Evolutionary conservation across 1,139 yeast genomes (phyloP), one percentile per base, ranked within the genome.

Genomic region (Kurtzmaniella natalensis): DNA sequence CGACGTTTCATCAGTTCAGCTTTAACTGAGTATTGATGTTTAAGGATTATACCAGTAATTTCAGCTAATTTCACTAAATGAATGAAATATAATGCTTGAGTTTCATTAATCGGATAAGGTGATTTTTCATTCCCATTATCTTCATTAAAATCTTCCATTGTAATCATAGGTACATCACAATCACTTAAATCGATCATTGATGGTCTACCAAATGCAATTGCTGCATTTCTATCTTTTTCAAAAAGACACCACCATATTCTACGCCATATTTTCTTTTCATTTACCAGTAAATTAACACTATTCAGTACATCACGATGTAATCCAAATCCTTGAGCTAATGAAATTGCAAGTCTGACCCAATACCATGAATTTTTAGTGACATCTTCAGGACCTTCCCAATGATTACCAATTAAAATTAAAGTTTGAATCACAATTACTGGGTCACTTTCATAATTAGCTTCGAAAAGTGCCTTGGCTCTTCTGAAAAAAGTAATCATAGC

Each of bases 161-260:
- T 70, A 19, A 85, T 56, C 88, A 82, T 81, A 8, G 83, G 81
- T 14, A 82, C 88, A 48, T 82, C 92, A 46, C 87, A 80, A 50
- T 84, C 94, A 36, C 78, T 83, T 41, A 83, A 64, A 47, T 80
- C 81, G 36, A 85, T 80, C 42, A 73, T 67, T 8, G 75, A 64
- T 0, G 94, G 94, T 42, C 92, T 65, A 11, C 94, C 92, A 56
- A 81, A 78, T 0, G 89, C 87, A 37, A 82, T 72, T n/a, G 86
- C 80, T 4, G 78, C 77, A 37, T 76, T 68, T 15, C 88, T 62
- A 55, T 84, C 94, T 47, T 84, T 78, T 40, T 78, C 76, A 53
- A 81, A 82, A 18, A 84, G 59, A 39, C 81, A 70, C 95, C 95
- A 85, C 89, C 92, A 85, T 16, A 83, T 70, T 33, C 88, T 64